Evolutionary conservation across 1,284 basidiomycete genomes (phyloP).

Genomic region (Fomitiporia mediterranea): DNA sequence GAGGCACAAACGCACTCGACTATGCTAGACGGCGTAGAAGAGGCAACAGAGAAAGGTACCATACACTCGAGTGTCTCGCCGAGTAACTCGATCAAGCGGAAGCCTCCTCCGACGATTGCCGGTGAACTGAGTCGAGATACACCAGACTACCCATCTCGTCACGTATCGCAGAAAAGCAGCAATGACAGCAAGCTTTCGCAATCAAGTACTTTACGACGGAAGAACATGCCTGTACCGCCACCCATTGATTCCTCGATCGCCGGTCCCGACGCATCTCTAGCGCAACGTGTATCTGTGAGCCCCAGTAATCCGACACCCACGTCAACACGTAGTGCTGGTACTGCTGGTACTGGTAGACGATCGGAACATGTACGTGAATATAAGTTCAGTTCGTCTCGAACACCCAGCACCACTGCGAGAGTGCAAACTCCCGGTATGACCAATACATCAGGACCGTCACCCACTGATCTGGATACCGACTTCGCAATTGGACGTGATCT

Average conservation of each 20-base stretch:
- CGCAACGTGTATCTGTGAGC: conserved; percentile 2
- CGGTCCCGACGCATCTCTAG: conserved; percentile 3
- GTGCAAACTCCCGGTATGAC: conserved; percentile 14
- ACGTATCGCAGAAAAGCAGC: conserved; percentile 2
- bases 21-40: conserved; percentile 3
- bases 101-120: conserved; percentile 12
- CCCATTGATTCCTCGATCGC: conserved; percentile 19
- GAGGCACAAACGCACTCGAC: background rate
- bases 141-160: background rate
- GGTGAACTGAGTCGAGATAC: too few species aligned
- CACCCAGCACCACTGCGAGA: background rate
- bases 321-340: background rate
- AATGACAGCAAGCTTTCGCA: conserved; percentile 7
- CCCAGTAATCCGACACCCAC: background rate
- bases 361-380: background rate
- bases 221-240: conserved; percentile 11
- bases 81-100: conserved; percentile 20
- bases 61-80: conserved; percentile 11
- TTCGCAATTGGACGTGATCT: background rate
- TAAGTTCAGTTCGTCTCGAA: background rate
- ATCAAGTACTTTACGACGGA: conserved; percentile 16
- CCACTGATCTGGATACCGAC: background rate
- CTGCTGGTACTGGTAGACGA: too few species aligned
- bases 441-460: background rate
- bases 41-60: conserved; percentile 2